These are phyloP conservation scores for Populus tremula DNA, from an alignment of 345 rosid species.

Conservation along the genomic window DNA sequence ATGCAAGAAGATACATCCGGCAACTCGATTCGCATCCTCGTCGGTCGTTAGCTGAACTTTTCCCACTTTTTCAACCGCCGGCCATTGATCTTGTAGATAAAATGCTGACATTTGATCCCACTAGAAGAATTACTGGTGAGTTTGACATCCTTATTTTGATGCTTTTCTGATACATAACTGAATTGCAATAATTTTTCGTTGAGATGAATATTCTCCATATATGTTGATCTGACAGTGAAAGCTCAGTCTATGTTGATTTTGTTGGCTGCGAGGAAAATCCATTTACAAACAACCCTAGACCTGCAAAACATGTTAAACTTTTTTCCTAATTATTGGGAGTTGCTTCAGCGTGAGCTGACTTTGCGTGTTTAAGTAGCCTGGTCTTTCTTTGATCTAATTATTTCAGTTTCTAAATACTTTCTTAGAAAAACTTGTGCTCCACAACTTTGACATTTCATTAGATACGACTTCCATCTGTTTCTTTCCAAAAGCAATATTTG, in stretches of 20 bases:
- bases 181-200: not conserved
- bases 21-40: constrained; percentile 74
- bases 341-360: not conserved
- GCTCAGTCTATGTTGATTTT: not conserved
- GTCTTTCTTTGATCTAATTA: not conserved
- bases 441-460: not conserved
- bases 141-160: constrained; percentile 7
- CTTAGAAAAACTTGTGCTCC: not conserved
- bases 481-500: constrained; percentile 2
- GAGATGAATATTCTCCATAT: not conserved
- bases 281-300: not conserved
- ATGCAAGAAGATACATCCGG: constrained; percentile 72
- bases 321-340: not conserved
- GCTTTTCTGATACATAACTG: not conserved
- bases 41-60: constrained; percentile 55
- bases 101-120: constrained; percentile 94
- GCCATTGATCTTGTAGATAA: constrained; percentile 82
- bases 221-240: not conserved
- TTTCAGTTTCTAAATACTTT: too few relatives aligned
- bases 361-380: not conserved
- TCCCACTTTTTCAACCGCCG: constrained; percentile 71
- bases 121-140: constrained; percentile 87
- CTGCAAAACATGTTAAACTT: not conserved
- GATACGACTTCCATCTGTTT: not conserved
- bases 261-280: not conserved